phyloP scores from a whole-genome alignment of 495 filamentous ascomycete species.

The Aspergillus cavernicola region DNA sequence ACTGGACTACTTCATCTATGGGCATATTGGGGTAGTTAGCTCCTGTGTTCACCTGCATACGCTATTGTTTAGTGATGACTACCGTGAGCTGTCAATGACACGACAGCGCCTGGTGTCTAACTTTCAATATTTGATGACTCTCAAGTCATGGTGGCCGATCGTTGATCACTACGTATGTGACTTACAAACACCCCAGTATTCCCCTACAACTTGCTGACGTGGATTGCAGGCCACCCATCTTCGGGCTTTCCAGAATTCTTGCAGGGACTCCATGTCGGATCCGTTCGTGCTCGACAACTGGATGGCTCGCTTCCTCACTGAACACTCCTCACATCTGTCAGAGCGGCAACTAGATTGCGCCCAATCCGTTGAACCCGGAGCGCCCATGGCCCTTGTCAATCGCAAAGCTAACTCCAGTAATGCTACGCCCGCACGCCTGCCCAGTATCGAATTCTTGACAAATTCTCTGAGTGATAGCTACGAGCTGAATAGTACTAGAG shows the following conservation, averaged over 20 bases:
- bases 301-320: constrained; percentile 27
- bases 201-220: neutral
- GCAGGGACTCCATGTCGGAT: constrained; percentile 19
- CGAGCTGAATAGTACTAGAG: neutral
- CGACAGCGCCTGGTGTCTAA: constrained; percentile 20
- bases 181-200: neutral
- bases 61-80: constrained; percentile 18
- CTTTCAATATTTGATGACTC: constrained; percentile 22
- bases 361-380: neutral
- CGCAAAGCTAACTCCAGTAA: neutral
- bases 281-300: constrained; percentile 25
- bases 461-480: neutral
- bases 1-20: constrained; percentile 23
- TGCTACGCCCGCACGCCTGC: neutral
- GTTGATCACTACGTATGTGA: constrained; percentile 18
- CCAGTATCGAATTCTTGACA: neutral
- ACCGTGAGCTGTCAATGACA: constrained; percentile 12
- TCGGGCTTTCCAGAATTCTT: constrained; percentile 19
- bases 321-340: constrained; percentile 18
- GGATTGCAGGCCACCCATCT: constrained; percentile 16
- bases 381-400: neutral
- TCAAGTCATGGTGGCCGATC: constrained; percentile 22
- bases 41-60: constrained; percentile 27
- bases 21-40: constrained; percentile 23
- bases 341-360: neutral